These are phyloP conservation scores for Euphrasia confusa DNA, from an alignment of 257 asterid species.

Conservation along the genomic window DNA sequence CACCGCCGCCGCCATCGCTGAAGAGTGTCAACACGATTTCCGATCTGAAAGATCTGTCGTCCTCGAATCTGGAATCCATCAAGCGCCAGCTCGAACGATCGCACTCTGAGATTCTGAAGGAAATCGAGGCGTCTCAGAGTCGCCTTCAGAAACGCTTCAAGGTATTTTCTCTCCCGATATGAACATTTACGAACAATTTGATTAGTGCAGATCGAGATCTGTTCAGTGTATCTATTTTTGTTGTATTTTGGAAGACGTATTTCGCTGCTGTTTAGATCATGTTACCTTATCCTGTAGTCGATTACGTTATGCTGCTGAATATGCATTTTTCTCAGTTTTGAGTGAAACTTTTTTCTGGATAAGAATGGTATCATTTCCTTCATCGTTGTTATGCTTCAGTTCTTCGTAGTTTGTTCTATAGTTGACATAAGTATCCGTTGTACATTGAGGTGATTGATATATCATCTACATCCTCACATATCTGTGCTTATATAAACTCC, in stretches of 20 bases:
- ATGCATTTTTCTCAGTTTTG: constrained; percentile 6
- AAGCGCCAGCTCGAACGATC: constrained; percentile 62
- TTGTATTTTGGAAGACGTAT: neutral
- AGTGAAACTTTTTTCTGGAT: neutral
- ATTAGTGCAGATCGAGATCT: constrained; percentile 3
- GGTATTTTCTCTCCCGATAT: constrained; percentile 35
- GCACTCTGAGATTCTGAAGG: constrained; percentile 70
- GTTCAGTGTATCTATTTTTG: constrained; percentile 9
- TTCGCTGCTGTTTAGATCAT: constrained; percentile 14
- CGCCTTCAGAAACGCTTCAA: constrained; percentile 77
- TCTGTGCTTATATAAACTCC: too few species aligned
- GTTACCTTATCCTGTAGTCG: neutral
- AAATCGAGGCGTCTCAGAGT: constrained; percentile 58
- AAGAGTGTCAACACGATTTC: constrained; percentile 46
- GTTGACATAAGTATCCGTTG: neutral
- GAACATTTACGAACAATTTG: neutral
- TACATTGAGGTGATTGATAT: constrained; percentile 1
- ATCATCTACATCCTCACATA: neutral
- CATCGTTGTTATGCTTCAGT: neutral
- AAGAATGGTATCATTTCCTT: neutral
- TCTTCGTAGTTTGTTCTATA: constrained; percentile 4
- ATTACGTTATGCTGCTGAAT: neutral
- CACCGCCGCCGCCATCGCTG: constrained; percentile 32
- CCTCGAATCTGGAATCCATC: constrained; percentile 46
- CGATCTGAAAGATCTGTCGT: constrained; percentile 63